A percentile compares a stretch with the other conserved stretches of the same genome.
These are phyloP conservation scores for Cladophialophora psammophila DNA, from an alignment of 2,329 filamentous ascomycete species.

Conservation along the genomic window DNA sequence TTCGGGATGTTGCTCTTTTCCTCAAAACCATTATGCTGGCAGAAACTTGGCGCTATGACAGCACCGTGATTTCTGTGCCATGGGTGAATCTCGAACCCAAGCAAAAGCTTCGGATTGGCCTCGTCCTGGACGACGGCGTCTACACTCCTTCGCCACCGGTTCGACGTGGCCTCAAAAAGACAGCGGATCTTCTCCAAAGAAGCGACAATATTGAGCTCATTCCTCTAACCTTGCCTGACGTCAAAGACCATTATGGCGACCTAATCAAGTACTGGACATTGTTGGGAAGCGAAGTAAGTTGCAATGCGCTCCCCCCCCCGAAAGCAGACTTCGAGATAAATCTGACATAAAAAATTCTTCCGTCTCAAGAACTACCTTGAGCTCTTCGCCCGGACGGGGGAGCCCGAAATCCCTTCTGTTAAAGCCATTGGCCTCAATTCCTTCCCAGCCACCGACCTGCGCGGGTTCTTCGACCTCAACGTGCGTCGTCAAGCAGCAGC, in stretches of 20 bases:
- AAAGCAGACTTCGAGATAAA: neutral
- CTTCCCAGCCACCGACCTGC: slow-evolving; percentile 21
- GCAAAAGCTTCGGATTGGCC: slow-evolving; percentile 47
- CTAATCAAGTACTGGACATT: slow-evolving; percentile 25
- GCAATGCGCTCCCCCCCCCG: no score
- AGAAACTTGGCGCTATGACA: slow-evolving; percentile 51
- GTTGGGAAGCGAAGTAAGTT: slow-evolving; percentile 28
- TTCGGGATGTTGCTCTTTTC: slow-evolving; percentile 35
- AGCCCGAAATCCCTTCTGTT: slow-evolving; percentile 27
- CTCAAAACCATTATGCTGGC: slow-evolving; percentile 48
- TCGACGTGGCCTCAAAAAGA: slow-evolving; percentile 49
- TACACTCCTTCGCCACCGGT: slow-evolving; percentile 49
- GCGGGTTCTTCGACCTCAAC: slow-evolving; percentile 28
- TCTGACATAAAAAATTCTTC: slow-evolving; percentile 4
- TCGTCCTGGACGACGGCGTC: slow-evolving; percentile 50
- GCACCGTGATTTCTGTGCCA: slow-evolving; percentile 60
- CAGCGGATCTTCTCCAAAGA: slow-evolving; percentile 43
- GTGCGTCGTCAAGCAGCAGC: slow-evolving; percentile 26
- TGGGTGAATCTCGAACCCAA: slow-evolving; percentile 49
- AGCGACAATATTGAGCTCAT: slow-evolving; percentile 60
- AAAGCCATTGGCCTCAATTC: slow-evolving; percentile 18
- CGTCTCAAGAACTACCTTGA: slow-evolving; percentile 24
- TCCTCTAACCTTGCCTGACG: slow-evolving; percentile 43
- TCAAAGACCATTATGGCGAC: slow-evolving; percentile 22
- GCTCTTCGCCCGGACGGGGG: slow-evolving; percentile 28